Base-by-base conservation (phyloP, 208 protist genomes). In the Jaenimonas drosophilae region DNA sequence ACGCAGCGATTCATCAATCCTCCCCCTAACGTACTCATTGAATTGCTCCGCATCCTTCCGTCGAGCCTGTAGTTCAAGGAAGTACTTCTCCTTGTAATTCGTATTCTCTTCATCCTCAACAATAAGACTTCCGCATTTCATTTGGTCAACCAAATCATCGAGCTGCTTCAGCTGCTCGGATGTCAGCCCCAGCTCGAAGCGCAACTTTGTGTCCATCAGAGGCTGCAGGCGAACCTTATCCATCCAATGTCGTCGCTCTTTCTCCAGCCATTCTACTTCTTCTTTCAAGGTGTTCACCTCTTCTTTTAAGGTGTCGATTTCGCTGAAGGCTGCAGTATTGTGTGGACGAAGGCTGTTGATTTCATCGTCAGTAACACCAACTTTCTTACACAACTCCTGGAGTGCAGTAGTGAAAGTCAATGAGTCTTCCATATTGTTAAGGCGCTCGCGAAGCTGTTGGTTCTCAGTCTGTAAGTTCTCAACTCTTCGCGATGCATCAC, bases 221-320 rank as follows among this genome's bases (percentile, higher is more conserved):
- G 88, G 78, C 56, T 92, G 80, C 36, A 95, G 57, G 14, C 88
- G 80, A 21, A 95, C 88, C 40, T 89, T 89, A 50, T 89, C 75
- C 88, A 92, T 89, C 83, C 83, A 92, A 41, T 89, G 70, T 2
- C 70, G 76, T 1, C 88, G 64, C 42, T 95, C 88, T 26, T 69
- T 70, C 59, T 95, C 88, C 9, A 95, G 54, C 77, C 80, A 90
- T 49, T 88, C 83, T 5, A 95, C 59, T 49, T 95, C 88, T 41
- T 86, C 78, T 54, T 89, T 90, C 21, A 91, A 59, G 0, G 77
- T 50, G 36, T 59, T 65, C 24, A 89, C 30, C 49, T 95, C 81
- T 31, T 79, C 81, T 4, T 74, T 70, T 9, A 95, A 47, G 1
- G 70, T 84, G 34, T 90, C 83, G 25, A 92, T 68, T 32, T 95